Conservation (phyloP, 306 rosid genomes). For the Aeschynomene evenia region DNA sequence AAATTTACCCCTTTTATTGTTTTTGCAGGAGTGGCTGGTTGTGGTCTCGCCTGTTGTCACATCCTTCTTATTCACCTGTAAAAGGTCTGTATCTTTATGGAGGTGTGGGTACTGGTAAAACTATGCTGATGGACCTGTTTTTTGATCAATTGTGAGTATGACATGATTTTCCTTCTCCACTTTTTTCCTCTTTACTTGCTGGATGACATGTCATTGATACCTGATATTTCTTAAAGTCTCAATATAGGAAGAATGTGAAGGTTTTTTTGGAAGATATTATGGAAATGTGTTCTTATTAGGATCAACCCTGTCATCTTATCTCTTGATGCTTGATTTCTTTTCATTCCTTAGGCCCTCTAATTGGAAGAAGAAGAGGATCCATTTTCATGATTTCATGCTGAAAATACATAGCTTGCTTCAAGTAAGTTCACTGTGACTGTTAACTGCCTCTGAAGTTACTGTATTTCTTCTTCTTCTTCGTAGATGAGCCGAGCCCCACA, state of each 20-base stretch:
- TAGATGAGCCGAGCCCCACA: conserved; percentile 2
- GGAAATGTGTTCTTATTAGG: conserved; percentile 20
- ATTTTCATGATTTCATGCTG: conserved; percentile 97
- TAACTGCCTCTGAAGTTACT: conserved; percentile 6
- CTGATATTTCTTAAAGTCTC: conserved; percentile 14
- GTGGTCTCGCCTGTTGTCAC: conserved; percentile 93
- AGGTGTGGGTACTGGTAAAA: conserved; percentile 99
- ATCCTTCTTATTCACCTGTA: conserved; percentile 74
- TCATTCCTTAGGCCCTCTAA: conserved; percentile 56
- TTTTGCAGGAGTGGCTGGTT: conserved; percentile 79
- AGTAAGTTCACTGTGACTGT: conserved; percentile 50
- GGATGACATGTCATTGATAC: not conserved
- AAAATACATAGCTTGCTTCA: conserved; percentile 86
- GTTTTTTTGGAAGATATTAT: conserved; percentile 22
- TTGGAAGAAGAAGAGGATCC: conserved; percentile 95
- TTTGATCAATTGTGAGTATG: conserved; percentile 81
- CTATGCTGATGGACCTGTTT: conserved; percentile 99
- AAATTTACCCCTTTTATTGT: not conserved
- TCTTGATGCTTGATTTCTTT: conserved; percentile 28
- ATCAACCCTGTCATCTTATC: conserved; percentile 22
- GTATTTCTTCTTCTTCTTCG: not conserved
- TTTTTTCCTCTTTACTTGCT: conserved; percentile 8
- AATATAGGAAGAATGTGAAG: conserved; percentile 7
- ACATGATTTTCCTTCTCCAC: conserved; percentile 16
- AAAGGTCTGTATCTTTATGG: conserved; percentile 93